Base-by-base conservation (phyloP, 2,329 filamentous ascomycete genomes). In the Didymella keratinophila region DNA sequence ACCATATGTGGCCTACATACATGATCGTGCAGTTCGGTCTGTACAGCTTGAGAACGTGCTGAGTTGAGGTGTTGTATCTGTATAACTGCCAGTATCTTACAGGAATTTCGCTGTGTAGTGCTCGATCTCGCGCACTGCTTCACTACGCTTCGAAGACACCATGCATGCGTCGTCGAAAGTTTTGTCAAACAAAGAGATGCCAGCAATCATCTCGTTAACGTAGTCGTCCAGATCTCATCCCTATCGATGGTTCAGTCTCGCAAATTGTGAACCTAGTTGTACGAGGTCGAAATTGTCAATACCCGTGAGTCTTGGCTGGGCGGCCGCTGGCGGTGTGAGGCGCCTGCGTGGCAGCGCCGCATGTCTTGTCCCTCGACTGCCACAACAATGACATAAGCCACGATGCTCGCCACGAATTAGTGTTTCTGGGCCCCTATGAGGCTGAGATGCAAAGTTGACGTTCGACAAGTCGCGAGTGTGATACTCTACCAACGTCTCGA, bases 241-340 rank as follows among this genome's bases (percentile, higher is more conserved):
- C 18, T 32, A 41, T 41, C 25, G 27, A 44, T 36, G 47, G 45
- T 42, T 42, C 6, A 46, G 39, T 11, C 41, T 41, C 18, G 45
- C n/a, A 14, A 51, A 58, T 28, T 54, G 56, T 4, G 45, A 32
- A 20, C 56, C 51, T 4, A 54, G 8, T 27, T 30, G 30, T 34
- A n/a, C 28, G 16, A 58, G 39, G 23, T 46, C 41, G 46, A 54
- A n/a, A 14, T 30, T 18, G 2, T 41, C 12, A 28, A 37, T 50
- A 39, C 12, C 8, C 27, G 32, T 7, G 3, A 7, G 23, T 25
- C 23, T 25, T 32, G 21, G 11, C 34, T 34, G 9, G 30, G 25
- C 6, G 11, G 43, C 23, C n/a, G 49, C n/a, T 44, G 18, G 18
- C 23, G 23, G 9, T 30, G 43, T 47, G 27, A 28, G 43, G 49